Base-by-base conservation (phyloP, 73 alveolate species). In the Blepharisma japonicum region DNA sequence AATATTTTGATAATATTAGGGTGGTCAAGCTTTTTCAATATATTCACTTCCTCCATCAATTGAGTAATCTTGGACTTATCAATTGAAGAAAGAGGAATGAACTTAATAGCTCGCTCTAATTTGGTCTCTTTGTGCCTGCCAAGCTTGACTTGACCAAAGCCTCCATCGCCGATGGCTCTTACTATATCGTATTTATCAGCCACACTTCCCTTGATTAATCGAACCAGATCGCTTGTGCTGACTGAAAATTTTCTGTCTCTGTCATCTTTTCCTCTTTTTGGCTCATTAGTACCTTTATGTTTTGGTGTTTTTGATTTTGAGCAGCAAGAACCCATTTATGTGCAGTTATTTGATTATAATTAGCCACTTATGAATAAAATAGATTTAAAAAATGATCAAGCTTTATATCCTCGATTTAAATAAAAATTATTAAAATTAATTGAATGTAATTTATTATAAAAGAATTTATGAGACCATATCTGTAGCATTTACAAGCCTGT, bases 1-100 rank as follows among this genome's bases (percentile, higher is more conserved):
- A 72, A 82, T 25, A 82, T 82, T 82, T 71, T 82, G 45, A 82
- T 66, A 50, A 82, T 76, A 39, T 74, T 74, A 68, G 89, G 89
- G 71, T 82, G 89, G 76, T 82, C 89, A 53, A 82, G 45, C 47
- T 68, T 71, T 53, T 82, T 78, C 32, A 82, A 82, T 9, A 82
- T 77, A 39, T 82, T 82, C 39, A 82, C 83, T 78, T 83, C 86
- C 56, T 47, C 83, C 71, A 9, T 61, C 46, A 61, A 14, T 61
- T 61, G 14, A 14, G 39, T 2, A 9, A 61, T 20, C 18, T 61
- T 25, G 38, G 23, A 39, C 3, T 61, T 32, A 32, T 32, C 42
- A 32, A 32, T 14, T 25, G 14, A 39, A 39, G 50, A 14, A 18
- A 61, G 74, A 61, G 39, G 39, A 14, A 61, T 61, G 2, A 25